Base-by-base conservation (phyloP, 2,329 filamentous ascomycete species). In the Myriosclerotinia scirpicola region DNA sequence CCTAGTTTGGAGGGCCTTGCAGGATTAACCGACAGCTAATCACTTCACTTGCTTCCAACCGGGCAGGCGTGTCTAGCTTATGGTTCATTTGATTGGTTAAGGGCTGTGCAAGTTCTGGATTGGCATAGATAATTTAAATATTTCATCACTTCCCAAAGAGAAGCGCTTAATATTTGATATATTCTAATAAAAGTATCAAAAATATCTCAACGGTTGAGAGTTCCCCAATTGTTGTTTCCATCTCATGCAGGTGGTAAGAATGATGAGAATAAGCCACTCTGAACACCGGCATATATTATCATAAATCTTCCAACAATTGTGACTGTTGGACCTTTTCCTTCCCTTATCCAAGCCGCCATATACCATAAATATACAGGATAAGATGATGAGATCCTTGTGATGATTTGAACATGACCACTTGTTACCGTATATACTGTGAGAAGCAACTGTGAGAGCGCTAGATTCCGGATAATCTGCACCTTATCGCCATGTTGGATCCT, bases 331-430 rank as follows among this genome's bases (percentile, higher is more conserved):
- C 14, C 44, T 30, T 69, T 69, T 55, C 53, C 54, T 54, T 67
- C 62, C 58, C 62, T 54, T 38, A 66, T 50, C 54, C 64, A 64
- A 15, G 48, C 42, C n/a, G 90, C 91, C 50, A 96, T 76, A 82
- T 90, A 92, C 82, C 90, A 89, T 76, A 97, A 95, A 92, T 93
- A 97, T 22, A 95, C 79, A 1, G 93, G 91, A 77, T 94, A 97
- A 0, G 89, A 94, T 0, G 93, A 97, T 1, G 92, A 90, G 20
- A 99, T 84, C 34, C 95, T 87, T 54, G 90, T 96, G 73, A 98
- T 90, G 72, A 99, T 96, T 78, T 99, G 95, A 36, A 97, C 90
- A 76, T 99, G 95, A 75, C 96, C 96, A 69, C 81, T 92, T 15
- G 89, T 92, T 26, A 93, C 78, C 26, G 92, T 91, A 67, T 94